Evolutionary conservation across 2,329 filamentous ascomycete genomes (phyloP).

Genomic region (Hypomyces rosellus): DNA sequence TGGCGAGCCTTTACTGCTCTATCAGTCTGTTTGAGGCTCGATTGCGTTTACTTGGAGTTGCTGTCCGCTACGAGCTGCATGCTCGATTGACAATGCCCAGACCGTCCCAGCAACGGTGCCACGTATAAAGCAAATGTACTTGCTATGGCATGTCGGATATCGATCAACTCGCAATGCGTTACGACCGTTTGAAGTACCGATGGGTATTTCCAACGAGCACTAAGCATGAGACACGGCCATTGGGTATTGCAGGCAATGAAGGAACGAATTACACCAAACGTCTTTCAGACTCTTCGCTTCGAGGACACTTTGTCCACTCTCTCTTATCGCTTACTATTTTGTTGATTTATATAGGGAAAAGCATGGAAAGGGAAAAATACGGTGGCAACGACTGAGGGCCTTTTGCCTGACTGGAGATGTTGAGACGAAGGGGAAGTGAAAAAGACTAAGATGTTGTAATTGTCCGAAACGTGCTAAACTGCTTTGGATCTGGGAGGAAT

Average conservation of each 20-base stretch:
- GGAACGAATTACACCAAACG: not conserved
- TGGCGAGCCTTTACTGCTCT: slow-evolving; percentile 89
- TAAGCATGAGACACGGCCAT: not conserved
- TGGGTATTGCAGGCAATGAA: not conserved
- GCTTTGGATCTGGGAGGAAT: not conserved
- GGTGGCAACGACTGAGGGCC: too few relatives aligned
- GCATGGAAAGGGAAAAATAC: too few relatives aligned
- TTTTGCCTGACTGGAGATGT: not conserved
- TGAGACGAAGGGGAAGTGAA: not conserved
- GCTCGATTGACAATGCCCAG: not conserved
- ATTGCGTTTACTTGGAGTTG: not conserved
- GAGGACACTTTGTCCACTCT: too few relatives aligned
- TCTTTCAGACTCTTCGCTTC: too few relatives aligned
- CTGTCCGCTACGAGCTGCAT: not conserved
- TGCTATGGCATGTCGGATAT: not conserved
- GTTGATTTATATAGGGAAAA: too few relatives aligned
- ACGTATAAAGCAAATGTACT: too few relatives aligned
- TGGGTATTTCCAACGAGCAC: not conserved
- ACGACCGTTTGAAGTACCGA: not conserved
- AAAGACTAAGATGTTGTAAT: not conserved
- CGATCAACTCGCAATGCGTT: not conserved
- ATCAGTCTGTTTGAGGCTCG: slow-evolving; percentile 53
- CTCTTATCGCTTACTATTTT: too few relatives aligned
- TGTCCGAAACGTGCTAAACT: not conserved
- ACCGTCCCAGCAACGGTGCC: too few relatives aligned